phyloP scores from a whole-genome alignment of 352 stramenopile species.

The Globisporangium camurandrum region DNA sequence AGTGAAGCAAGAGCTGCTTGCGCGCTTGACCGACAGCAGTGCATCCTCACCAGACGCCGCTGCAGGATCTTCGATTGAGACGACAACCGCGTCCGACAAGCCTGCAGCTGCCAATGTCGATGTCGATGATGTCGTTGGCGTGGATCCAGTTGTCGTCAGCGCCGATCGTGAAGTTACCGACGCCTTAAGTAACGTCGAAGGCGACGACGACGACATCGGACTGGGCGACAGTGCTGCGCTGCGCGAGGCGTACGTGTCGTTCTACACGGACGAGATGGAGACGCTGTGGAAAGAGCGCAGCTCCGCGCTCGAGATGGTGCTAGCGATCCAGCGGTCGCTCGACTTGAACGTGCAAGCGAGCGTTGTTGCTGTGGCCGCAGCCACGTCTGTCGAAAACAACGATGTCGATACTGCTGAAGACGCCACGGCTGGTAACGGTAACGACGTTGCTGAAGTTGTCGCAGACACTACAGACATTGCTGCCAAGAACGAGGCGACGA shows the following conservation, averaged over 20 bases:
- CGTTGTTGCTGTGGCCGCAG: background rate
- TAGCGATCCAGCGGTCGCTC: conserved; percentile 63
- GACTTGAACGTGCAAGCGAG: background rate
- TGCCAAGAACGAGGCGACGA: conserved; percentile 25
- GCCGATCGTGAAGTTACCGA: background rate
- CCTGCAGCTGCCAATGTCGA: background rate
- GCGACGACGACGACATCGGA: background rate
- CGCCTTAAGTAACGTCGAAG: conserved; percentile 1
- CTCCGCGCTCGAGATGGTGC: conserved; percentile 66
- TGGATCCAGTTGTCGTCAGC: background rate
- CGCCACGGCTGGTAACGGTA: background rate
- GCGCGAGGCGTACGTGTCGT: conserved; percentile 56
- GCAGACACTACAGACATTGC: conserved; percentile 13
- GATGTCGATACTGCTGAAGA: too few relatives aligned
- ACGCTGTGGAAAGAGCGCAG: conserved; percentile 75
- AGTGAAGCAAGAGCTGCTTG: conserved; percentile 47
- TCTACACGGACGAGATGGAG: conserved; percentile 81
- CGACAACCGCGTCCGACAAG: background rate
- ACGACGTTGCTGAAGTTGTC: background rate
- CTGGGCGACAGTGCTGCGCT: conserved; percentile 46
- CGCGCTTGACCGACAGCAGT: background rate
- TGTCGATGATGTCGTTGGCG: conserved; percentile 1
- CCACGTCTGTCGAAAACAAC: too few relatives aligned
- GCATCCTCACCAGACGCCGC: background rate
- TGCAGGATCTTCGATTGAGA: too few relatives aligned